Conservation (phyloP, 129 eudicot genomes). For the Pittosporum tobira region DNA sequence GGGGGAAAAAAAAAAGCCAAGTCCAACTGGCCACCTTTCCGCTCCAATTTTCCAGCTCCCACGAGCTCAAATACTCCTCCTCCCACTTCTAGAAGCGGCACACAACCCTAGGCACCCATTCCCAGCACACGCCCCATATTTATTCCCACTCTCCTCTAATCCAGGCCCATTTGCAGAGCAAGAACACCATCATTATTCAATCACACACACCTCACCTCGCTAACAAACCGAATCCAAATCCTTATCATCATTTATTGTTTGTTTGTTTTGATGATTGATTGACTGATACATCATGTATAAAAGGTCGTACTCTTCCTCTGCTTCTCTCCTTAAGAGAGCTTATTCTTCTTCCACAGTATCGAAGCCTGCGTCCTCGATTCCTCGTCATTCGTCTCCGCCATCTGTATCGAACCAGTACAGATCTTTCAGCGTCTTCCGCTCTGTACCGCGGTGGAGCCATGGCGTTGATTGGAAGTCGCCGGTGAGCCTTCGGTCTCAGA, state of each 20-base stretch:
- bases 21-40: no score
- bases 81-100: conserved; percentile 20
- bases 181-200: conserved; percentile 4
- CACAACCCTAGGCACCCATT: conserved; percentile 25
- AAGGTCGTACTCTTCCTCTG: conserved; percentile 27
- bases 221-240: conserved; percentile 3
- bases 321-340: conserved; percentile 39
- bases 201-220: no score
- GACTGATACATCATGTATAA: conserved; percentile 30
- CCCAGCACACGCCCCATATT: conserved; percentile 16
- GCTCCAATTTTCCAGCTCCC: no score
- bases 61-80: neutral
- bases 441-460: conserved; percentile 68
- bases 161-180: conserved; percentile 14
- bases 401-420: conserved; percentile 15
- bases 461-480: conserved; percentile 77
- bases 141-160: neutral
- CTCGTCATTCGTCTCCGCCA: conserved; percentile 8
- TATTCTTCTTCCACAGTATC: conserved; percentile 19
- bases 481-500: conserved; percentile 46
- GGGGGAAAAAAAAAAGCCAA: no score
- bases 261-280: conserved; percentile 24
- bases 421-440: conserved; percentile 26
- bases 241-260: conserved; percentile 5
- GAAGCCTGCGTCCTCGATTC: conserved; percentile 4